These are phyloP conservation scores for Mycosphaerella arachidis DNA, from an alignment of 2,329 filamentous ascomycete genomes.

Conservation along the genomic window DNA sequence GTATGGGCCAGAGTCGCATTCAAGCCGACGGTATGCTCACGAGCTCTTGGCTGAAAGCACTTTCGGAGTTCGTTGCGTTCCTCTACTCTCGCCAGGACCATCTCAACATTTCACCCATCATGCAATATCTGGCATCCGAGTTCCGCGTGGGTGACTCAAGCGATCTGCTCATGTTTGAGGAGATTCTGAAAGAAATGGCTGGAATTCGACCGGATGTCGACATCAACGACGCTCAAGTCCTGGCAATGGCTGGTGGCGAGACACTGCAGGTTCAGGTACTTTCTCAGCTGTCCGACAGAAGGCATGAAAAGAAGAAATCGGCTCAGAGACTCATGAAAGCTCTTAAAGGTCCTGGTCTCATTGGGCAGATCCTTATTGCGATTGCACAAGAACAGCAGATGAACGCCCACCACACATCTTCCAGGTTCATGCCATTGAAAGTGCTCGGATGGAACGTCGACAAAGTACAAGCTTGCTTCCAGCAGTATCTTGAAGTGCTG, in stretches of 20 bases:
- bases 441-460: conserved; percentile 83
- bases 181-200: conserved; percentile 87
- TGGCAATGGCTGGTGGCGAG: conserved; percentile 83
- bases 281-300: conserved; percentile 72
- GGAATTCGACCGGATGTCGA: conserved; percentile 83
- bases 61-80: conserved; percentile 86
- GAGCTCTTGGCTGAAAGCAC: conserved; percentile 84
- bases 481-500: conserved; percentile 85
- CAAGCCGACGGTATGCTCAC: conserved; percentile 69
- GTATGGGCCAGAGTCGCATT: conserved; percentile 53
- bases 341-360: conserved; percentile 71
- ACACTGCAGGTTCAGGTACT: conserved; percentile 75
- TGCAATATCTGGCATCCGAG: conserved; percentile 86
- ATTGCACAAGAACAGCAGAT: conserved; percentile 85
- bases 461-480: conserved; percentile 78
- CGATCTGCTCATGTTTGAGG: conserved; percentile 84
- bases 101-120: conserved; percentile 76
- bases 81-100: conserved; percentile 81
- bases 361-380: conserved; percentile 78
- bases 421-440: conserved; percentile 77
- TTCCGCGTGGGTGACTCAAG: conserved; percentile 78
- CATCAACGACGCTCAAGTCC: conserved; percentile 81
- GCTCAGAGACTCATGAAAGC: conserved; percentile 76
- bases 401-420: conserved; percentile 71
- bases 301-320: conserved; percentile 62